These are phyloP conservation scores for Fistulinella staudtii DNA, from an alignment of 1,284 basidiomycete species.

Conservation along the genomic window DNA sequence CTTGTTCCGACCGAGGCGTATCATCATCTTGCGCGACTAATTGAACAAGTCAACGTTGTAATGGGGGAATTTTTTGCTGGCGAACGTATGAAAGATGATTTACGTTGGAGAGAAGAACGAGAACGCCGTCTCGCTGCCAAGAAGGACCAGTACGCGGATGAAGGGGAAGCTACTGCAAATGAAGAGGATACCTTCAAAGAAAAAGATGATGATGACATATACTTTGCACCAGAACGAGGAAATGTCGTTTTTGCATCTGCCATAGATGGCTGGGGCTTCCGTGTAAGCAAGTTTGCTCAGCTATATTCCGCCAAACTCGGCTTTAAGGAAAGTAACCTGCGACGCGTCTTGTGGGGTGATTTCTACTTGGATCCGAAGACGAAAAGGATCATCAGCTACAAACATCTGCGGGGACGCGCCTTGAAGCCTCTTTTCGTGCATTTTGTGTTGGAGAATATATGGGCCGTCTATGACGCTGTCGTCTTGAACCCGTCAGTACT, in stretches of 20 bases:
- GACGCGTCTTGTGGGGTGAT: slow-evolving; percentile 94
- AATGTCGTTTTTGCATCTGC: slow-evolving; percentile 98
- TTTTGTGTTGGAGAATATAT: slow-evolving; percentile 96
- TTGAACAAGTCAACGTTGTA: slow-evolving; percentile 98
- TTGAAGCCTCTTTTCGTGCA: slow-evolving; percentile 98
- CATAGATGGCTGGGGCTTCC: slow-evolving; percentile 97
- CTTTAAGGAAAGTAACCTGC: slow-evolving; percentile 85
- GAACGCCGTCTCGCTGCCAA: slow-evolving; percentile 76
- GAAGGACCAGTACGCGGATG: slow-evolving; percentile 65
- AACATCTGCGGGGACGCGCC: slow-evolving; percentile 80
- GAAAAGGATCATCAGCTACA: slow-evolving; percentile 89
- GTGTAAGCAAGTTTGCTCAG: slow-evolving; percentile 90
- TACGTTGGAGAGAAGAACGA: slow-evolving; percentile 89
- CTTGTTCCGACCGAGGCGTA: slow-evolving; percentile 91
- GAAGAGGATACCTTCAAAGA: slow-evolving; percentile 76
- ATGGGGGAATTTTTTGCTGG: slow-evolving; percentile 96
- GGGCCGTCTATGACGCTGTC: slow-evolving; percentile 93
- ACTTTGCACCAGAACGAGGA: slow-evolving; percentile 94
- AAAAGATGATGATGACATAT: slow-evolving; percentile 96
- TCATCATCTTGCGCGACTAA: slow-evolving; percentile 87
- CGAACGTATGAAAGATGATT: slow-evolving; percentile 96
- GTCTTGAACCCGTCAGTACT: slow-evolving; percentile 77
- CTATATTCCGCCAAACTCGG: slow-evolving; percentile 91
- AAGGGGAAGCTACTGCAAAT: slow-evolving; percentile 56
- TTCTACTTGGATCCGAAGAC: slow-evolving; percentile 97